These are phyloP conservation scores for Monilinia polystroma DNA, from an alignment of 2,329 filamentous ascomycete species.

Conservation along the genomic window DNA sequence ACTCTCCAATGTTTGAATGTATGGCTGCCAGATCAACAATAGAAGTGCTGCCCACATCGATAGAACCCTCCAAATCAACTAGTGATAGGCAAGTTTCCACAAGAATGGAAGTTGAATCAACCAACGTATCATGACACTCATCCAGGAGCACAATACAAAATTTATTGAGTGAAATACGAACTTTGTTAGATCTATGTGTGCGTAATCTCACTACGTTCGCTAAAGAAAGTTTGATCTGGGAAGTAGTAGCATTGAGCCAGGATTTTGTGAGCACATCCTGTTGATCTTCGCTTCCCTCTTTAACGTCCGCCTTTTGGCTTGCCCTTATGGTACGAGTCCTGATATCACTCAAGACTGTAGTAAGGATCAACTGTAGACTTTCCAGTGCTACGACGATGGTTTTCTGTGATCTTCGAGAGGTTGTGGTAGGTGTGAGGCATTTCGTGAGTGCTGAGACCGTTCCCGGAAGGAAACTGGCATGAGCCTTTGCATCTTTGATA, in stretches of 20 bases:
- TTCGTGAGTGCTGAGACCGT: conserved; percentile 80
- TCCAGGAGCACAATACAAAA: conserved; percentile 76
- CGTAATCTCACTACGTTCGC: conserved; percentile 74
- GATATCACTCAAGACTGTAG: conserved; percentile 58
- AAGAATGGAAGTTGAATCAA: conserved; percentile 66
- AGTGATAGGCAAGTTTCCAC: conserved; percentile 80
- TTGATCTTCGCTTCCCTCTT: conserved; percentile 40
- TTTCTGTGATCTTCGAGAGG: conserved; percentile 57
- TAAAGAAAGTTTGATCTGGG: conserved; percentile 81
- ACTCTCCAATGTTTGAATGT: conserved; percentile 60
- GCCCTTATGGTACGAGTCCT: conserved; percentile 46
- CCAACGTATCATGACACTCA: conserved; percentile 72
- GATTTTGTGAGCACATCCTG: conserved; percentile 44
- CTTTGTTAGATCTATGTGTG: conserved; percentile 65
- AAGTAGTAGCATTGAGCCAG: conserved; percentile 79
- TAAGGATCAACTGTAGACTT: conserved; percentile 55
- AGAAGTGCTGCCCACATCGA: conserved; percentile 44
- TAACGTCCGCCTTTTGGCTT: conserved; percentile 18
- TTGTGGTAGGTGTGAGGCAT: conserved; percentile 64
- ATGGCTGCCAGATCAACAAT: conserved; percentile 62
- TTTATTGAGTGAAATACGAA: conserved; percentile 64
- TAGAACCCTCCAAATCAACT: conserved; percentile 47
- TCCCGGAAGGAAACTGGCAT: conserved; percentile 85
- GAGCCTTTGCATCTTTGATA: conserved; percentile 68
- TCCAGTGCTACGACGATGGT: conserved; percentile 64